Evolutionary conservation across 805 yeast genomes (phyloP).

Genomic region (Naumovozyma castellii): DNA sequence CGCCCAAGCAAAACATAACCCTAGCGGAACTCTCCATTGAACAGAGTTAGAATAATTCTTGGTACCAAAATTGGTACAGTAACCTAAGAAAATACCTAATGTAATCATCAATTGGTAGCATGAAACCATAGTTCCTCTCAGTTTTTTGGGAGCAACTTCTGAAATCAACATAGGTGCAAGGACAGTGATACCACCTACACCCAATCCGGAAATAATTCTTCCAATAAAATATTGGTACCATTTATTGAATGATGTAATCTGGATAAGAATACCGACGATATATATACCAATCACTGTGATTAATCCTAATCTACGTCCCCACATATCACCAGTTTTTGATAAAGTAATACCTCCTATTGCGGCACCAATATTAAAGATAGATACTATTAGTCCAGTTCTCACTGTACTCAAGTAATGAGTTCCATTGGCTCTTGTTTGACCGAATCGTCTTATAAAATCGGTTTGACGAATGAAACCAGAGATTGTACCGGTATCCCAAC

Average conservation of each 20-base stretch:
- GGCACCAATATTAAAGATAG: constrained; percentile 66
- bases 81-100: constrained; percentile 68
- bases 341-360: constrained; percentile 61
- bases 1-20: constrained; percentile 46
- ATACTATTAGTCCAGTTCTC: constrained; percentile 24
- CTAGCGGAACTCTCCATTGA: constrained; percentile 73
- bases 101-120: constrained; percentile 68
- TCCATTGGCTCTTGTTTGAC: constrained; percentile 15
- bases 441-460: constrained; percentile 22
- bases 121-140: constrained; percentile 68
- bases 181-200: constrained; percentile 71
- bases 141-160: constrained; percentile 30
- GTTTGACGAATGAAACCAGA: constrained; percentile 54
- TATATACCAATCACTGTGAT: constrained; percentile 52
- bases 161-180: constrained; percentile 65
- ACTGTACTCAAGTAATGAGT: constrained; percentile 18
- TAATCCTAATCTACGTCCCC: constrained; percentile 58
- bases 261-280: constrained; percentile 59
- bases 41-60: constrained; percentile 34
- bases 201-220: constrained; percentile 60
- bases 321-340: constrained; percentile 49
- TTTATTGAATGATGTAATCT: constrained; percentile 43
- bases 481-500: constrained; percentile 77
- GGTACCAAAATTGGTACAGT: constrained; percentile 63
- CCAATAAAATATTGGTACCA: constrained; percentile 74